Base-by-base conservation (phyloP, 208 protist genomes). In the Angomonas desouzai region DNA sequence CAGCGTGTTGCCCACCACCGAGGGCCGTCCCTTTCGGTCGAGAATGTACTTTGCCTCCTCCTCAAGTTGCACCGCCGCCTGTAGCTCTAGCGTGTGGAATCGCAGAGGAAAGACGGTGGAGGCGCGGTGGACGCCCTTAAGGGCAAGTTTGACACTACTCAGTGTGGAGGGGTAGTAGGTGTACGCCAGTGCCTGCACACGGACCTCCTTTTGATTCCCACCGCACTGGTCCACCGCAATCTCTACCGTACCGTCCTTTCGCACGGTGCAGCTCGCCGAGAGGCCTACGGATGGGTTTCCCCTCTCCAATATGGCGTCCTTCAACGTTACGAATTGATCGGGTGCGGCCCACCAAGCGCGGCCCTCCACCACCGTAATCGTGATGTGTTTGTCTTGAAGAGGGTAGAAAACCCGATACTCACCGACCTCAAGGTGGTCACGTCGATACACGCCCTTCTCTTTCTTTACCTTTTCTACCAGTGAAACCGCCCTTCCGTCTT, bases 1-100 rank as follows among this genome's bases (percentile, higher is more conserved):
- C 20, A 67, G 62, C 51, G 62, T 67, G 62, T 56, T 67, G 32
- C 62, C 62, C 62, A 67, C 10, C 29, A 57, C 16, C 18, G 29
- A 13, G n/a, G 23, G 45, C 10, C 33, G 20, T 11, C 33, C 36
- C 51, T 67, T 58, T 16, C 62, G 62, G 20, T 60, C 49, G 36
- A 67, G 28, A 29, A 67, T 55, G 36, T 67, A 67, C 34, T 48
- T 55, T n/a, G 49, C 29, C 62, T 67, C 62, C 38, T 67, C 62
- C 16, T 34, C 38, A 1, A 67, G 36, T 16, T 53, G 48, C 32
- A 34, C 36, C 27, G 32, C 30, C 6, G 6, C 13, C 38, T 49
- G 59, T 40, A 57, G 53, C 32, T 20, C 38, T 18, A 38, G 33
- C 51, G 11, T 13, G 23, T 18, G 22, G 32, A 28, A 18, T n/a